A percentile compares a stretch with the other conserved stretches of the same genome.
Conservation (phyloP, 2,329 filamentous ascomycete species). For the Zalaria sp. region DNA sequence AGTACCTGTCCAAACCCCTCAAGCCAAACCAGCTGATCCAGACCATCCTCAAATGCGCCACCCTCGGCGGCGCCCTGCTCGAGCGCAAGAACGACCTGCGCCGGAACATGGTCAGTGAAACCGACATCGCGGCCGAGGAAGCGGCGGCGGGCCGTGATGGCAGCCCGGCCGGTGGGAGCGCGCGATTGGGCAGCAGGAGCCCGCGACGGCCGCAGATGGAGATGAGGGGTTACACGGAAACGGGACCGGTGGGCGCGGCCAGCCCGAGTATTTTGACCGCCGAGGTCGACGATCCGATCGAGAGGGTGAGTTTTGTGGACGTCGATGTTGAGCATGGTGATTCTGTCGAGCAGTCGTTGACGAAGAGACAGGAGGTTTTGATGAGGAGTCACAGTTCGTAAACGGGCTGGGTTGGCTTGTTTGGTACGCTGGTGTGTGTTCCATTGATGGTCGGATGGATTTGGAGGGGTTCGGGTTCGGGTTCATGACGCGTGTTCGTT, state of each 20-base stretch:
- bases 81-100: constrained; percentile 52
- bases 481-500: too few species aligned
- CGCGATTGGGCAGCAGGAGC: constrained; percentile 3
- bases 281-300: constrained; percentile 44
- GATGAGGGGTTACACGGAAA: constrained; percentile 54
- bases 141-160: constrained; percentile 3
- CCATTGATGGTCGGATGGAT: too few species aligned
- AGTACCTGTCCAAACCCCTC: constrained; percentile 91
- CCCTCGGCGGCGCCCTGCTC: constrained; percentile 68
- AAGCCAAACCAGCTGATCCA: constrained; percentile 97
- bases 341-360: neutral
- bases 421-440: neutral
- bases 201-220: constrained; percentile 27
- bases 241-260: constrained; percentile 45
- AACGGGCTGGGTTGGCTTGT: constrained; percentile 2
- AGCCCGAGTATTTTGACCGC: constrained; percentile 50
- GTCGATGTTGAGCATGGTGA: constrained; percentile 2
- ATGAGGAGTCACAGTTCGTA: constrained; percentile 14
- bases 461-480: too few species aligned
- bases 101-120: constrained; percentile 8
- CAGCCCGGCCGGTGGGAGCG: neutral
- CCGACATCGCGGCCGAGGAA: constrained; percentile 8
- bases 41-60: constrained; percentile 92
- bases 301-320: constrained; percentile 32
- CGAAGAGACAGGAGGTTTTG: constrained; percentile 11